Percentiles rank a stretch among this genome's conserved stretches.
Conservation (phyloP, 2,329 filamentous ascomycete species). For the Allantophomopsis cytisporea region DNA sequence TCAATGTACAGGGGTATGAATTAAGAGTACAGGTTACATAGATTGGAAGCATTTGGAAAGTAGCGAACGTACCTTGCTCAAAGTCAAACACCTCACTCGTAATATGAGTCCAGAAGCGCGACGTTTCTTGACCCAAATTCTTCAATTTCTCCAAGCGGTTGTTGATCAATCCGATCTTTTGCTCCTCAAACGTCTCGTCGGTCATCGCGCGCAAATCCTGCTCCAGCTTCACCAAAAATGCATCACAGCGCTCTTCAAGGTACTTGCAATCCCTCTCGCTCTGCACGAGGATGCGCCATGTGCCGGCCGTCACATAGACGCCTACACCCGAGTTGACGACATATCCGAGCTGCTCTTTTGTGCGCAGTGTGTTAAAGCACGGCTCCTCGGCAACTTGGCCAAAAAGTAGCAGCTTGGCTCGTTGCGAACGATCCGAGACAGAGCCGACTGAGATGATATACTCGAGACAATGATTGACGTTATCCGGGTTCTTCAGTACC, state of each 20-base stretch:
- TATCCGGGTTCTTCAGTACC: constrained; percentile 47
- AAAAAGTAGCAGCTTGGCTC: constrained; percentile 44
- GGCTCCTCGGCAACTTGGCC: constrained; percentile 53
- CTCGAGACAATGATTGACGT: constrained; percentile 44
- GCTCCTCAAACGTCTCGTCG: constrained; percentile 48
- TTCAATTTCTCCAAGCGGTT: constrained; percentile 53
- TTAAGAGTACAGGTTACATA: neutral
- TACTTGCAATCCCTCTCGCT: constrained; percentile 48
- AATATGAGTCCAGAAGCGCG: constrained; percentile 49
- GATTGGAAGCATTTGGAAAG: neutral
- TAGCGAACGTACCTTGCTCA: constrained; percentile 31
- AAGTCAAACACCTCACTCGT: constrained; percentile 51
- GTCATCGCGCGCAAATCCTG: constrained; percentile 40
- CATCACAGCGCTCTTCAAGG: constrained; percentile 50
- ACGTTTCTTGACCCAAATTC: constrained; percentile 48
- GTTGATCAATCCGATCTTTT: constrained; percentile 52
- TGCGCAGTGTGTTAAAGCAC: constrained; percentile 52
- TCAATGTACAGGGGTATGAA: neutral
- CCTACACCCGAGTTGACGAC: constrained; percentile 49
- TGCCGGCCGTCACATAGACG: constrained; percentile 39
- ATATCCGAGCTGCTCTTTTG: constrained; percentile 59
- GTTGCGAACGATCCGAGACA: constrained; percentile 31
- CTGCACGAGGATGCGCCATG: constrained; percentile 53
- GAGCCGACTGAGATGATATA: constrained; percentile 34
- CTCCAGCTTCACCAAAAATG: constrained; percentile 41